Evolutionary conservation across 495 filamentous ascomycete species (phyloP), one percentile per base, ranked within the genome.

Genomic region (Cladorrhinum samala): DNA sequence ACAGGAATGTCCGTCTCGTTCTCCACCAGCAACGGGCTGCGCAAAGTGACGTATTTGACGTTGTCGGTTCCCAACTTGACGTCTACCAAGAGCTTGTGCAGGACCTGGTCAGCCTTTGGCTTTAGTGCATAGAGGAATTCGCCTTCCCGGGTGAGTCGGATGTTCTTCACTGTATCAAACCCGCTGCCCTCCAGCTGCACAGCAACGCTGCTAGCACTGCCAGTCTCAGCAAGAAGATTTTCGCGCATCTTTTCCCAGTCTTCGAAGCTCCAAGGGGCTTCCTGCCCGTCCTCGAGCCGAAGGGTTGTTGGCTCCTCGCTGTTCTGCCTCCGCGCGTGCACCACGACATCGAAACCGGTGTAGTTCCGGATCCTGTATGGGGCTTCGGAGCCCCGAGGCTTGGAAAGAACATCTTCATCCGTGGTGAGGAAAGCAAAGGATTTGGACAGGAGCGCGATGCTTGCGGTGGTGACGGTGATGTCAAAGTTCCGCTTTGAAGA

Each of bases 1-100:
- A 97, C 83, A 0, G 94, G 91, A 52, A 98, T 95, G 67, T 97
- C 90, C 2, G 93, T 97, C 62, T 91, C 86, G 72, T 98, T 98
- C 68, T 96, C 93, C n/a, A 98, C 82, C 13, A 96, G 71, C n/a
- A 98, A 76, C 6, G 93, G 93, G 13, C 93, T 97, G 37, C 92
- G 83, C 65, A 98, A 88, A 8, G 90, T 97, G 61, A 98, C 93
- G 66, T 95, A 92, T 70, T 98, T 98, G 68, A 98, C 85, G 55
- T 96, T 96, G 69, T 98, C 91, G 2, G 81, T 68, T 20, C 90
- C 92, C 27, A 98, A 80, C 46, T 83, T 91, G 56, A 98, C 85
- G 50, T 98, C 91, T 24, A 96, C 92, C 30, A 97, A 79, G 17
- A 98, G 77, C 23, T 90, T 85, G 68, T 98, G 94, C 59, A 89